Conservation (phyloP, 2,329 filamentous ascomycete species). For the Aureobasidium pullulans region DNA sequence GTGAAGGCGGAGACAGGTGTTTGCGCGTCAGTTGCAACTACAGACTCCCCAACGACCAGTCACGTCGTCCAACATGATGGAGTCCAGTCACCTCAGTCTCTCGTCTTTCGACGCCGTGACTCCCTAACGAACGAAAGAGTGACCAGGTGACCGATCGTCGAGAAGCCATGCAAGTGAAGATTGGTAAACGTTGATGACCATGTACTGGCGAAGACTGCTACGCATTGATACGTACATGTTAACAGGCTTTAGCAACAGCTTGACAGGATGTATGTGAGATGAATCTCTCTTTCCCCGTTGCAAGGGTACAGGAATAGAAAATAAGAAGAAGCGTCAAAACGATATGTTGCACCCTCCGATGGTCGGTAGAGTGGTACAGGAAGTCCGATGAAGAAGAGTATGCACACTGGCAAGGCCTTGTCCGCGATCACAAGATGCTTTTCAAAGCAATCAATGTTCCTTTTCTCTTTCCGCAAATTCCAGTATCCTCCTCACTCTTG, state of each 20-base stretch:
- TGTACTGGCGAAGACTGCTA: conserved; percentile 6
- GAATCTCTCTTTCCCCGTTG: neutral
- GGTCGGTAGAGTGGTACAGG: conserved; percentile 4
- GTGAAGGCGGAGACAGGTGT: neutral
- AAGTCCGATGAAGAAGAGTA: neutral
- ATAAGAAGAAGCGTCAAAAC: conserved; percentile 7
- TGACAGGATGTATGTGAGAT: neutral
- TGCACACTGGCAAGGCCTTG: neutral
- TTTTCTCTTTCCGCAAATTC: neutral
- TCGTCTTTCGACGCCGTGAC: neutral
- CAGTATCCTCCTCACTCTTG: neutral
- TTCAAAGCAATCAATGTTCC: neutral
- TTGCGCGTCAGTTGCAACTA: neutral
- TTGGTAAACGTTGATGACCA: neutral
- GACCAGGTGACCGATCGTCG: neutral
- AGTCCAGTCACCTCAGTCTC: neutral
- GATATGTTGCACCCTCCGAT: neutral
- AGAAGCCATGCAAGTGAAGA: neutral
- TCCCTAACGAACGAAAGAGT: neutral
- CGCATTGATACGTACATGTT: conserved; percentile 12
- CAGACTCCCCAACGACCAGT: neutral
- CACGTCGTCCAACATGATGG: neutral
- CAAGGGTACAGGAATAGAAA: conserved; percentile 7
- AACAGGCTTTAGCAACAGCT: conserved; percentile 6
- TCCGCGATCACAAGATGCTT: conserved; percentile 6